These are phyloP conservation scores for Thalassiosira livingstoniorum DNA, from an alignment of 352 stramenopile genomes.

Conservation along the genomic window DNA sequence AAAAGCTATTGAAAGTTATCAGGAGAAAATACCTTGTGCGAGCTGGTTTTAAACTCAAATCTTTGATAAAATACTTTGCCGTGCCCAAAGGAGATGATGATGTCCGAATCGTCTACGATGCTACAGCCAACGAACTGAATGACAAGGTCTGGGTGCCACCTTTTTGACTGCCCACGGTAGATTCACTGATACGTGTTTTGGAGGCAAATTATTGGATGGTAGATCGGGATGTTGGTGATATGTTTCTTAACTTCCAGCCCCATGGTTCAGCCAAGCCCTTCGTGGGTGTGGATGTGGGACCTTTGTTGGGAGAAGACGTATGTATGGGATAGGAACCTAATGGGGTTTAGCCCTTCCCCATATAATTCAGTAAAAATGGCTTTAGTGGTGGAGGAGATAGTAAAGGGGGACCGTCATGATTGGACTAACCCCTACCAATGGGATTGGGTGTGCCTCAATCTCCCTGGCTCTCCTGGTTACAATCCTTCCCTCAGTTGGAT, in stretches of 20 bases:
- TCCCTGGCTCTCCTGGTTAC: conserved; percentile 46
- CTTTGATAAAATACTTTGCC: conserved; percentile 63
- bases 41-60: conserved; percentile 28
- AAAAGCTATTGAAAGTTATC: conserved; percentile 51
- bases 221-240: conserved; percentile 70
- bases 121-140: conserved; percentile 63
- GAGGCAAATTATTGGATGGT: conserved; percentile 41
- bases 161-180: conserved; percentile 68
- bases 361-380: conserved; percentile 38
- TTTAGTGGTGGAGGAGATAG: conserved; percentile 6
- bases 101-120: conserved; percentile 75
- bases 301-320: neutral
- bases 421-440: conserved; percentile 45
- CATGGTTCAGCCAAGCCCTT: conserved; percentile 31
- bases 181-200: conserved; percentile 47
- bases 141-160: conserved; percentile 55
- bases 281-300: conserved; percentile 11
- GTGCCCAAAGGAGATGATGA: conserved; percentile 69
- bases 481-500: conserved; percentile 50
- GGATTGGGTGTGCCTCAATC: conserved; percentile 38
- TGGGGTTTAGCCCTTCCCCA: conserved; percentile 55
- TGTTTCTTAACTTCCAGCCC: conserved; percentile 74
- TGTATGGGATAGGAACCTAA: conserved; percentile 44
- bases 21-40: conserved; percentile 34
- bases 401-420: conserved; percentile 24